These are phyloP conservation scores for Globisporangium alternatum DNA, from an alignment of 352 stramenopile species.

Conservation along the genomic window DNA sequence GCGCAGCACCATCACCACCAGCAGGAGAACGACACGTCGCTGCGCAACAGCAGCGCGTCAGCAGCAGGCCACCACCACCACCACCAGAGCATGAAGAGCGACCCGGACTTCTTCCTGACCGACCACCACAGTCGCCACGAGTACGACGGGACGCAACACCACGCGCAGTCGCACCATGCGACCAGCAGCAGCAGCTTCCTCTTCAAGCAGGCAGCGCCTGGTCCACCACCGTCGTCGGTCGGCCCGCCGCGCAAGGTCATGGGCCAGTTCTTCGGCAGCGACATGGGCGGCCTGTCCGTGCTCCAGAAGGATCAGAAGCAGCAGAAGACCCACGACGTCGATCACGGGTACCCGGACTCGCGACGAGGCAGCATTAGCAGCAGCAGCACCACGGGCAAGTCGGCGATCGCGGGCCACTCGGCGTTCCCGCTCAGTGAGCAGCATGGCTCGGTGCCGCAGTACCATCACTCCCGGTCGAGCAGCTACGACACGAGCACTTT, in stretches of 20 bases:
- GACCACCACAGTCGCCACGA: slow-evolving; percentile 13
- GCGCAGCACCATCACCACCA: neutral
- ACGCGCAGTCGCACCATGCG: slow-evolving; percentile 17
- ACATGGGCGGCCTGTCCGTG: slow-evolving; percentile 21
- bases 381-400: slow-evolving; percentile 15
- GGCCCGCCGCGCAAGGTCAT: slow-evolving; percentile 36
- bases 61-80: slow-evolving; percentile 4
- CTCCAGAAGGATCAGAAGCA: slow-evolving; percentile 40
- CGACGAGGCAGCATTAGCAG: slow-evolving; percentile 17
- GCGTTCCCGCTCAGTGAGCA: slow-evolving; percentile 20
- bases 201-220: slow-evolving; percentile 36
- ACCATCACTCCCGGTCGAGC: slow-evolving; percentile 17
- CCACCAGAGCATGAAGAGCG: slow-evolving; percentile 10
- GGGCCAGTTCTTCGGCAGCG: slow-evolving; percentile 34
- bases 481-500: slow-evolving; percentile 23
- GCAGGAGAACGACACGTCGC: slow-evolving; percentile 27
- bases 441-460: slow-evolving; percentile 14
- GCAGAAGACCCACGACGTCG: slow-evolving; percentile 16
- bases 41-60: slow-evolving; percentile 5
- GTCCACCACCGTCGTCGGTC: slow-evolving; percentile 5
- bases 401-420: slow-evolving; percentile 17
- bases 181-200: slow-evolving; percentile 29
- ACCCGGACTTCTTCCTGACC: slow-evolving; percentile 14
- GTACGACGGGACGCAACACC: slow-evolving; percentile 18
- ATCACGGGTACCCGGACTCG: slow-evolving; percentile 36